A percentile compares a stretch with the other conserved stretches of the same genome.
Evolutionary conservation across 2,329 filamentous ascomycete genomes (phyloP).

Genomic region (Aspergillus hortae): DNA sequence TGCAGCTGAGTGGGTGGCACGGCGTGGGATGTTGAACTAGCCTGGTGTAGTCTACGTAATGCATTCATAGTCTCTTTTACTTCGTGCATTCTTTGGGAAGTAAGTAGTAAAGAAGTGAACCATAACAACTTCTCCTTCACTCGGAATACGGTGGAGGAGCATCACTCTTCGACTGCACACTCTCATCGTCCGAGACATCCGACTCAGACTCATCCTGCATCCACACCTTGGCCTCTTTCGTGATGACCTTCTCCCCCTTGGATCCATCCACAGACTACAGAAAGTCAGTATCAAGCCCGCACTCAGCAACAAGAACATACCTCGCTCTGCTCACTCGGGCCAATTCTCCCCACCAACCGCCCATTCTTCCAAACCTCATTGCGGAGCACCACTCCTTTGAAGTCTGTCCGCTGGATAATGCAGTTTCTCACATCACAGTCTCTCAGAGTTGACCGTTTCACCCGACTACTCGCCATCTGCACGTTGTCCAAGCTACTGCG

Average conservation of each 20-base stretch:
- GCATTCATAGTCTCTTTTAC: no score
- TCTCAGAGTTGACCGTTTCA: constrained; percentile 10
- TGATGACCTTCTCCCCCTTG: neutral
- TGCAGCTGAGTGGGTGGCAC: no score
- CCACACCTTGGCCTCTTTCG: constrained; percentile 1
- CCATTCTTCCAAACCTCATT: constrained; percentile 26
- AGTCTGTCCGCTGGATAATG: constrained; percentile 15
- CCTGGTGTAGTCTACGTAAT: no score
- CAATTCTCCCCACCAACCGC: constrained; percentile 18
- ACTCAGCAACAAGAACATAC: constrained; percentile 7
- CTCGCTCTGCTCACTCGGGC: constrained; percentile 3
- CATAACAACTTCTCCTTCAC: no score
- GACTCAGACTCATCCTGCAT: neutral
- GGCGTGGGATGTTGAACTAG: no score
- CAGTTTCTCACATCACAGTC: constrained; percentile 23
- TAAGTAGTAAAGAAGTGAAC: no score
- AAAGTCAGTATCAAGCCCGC: neutral
- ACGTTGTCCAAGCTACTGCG: constrained; percentile 12
- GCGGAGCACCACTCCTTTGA: constrained; percentile 21
- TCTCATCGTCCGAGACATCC: constrained; percentile 3
- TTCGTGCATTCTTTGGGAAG: no score
- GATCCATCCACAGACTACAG: neutral
- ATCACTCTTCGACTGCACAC: neutral
- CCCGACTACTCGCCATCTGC: constrained; percentile 5
- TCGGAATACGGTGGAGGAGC: constrained; percentile 3